These are phyloP conservation scores for Aspergillus heteromorphus DNA, from an alignment of 495 filamentous ascomycete genomes.

Conservation along the genomic window DNA sequence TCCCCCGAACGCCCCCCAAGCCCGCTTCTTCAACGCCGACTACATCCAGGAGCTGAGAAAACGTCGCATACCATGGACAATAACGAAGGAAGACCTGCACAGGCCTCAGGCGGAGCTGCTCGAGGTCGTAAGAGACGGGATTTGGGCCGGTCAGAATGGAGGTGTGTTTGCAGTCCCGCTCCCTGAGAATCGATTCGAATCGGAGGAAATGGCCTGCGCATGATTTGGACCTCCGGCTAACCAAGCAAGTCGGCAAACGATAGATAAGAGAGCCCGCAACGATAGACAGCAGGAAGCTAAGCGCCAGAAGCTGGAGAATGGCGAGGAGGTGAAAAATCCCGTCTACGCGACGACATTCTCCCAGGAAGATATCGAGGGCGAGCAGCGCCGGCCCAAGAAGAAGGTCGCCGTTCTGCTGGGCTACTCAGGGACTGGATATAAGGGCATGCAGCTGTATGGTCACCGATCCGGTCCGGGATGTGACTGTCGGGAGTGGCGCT, in stretches of 20 bases:
- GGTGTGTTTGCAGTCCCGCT: conserved; percentile 38
- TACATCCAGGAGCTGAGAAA: background rate
- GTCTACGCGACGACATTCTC: conserved; percentile 56
- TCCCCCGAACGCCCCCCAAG: background rate
- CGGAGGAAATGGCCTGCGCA: background rate
- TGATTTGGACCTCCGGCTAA: conserved; percentile 43
- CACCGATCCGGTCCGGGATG: too few species aligned
- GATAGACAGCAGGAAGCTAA: conserved; percentile 53
- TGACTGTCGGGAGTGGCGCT: background rate
- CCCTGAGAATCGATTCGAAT: background rate
- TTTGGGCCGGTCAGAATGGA: conserved; percentile 61
- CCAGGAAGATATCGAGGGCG: conserved; percentile 74
- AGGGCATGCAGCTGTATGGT: conserved; percentile 81
- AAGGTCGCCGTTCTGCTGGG: conserved; percentile 94
- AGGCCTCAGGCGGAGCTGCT: conserved; percentile 32
- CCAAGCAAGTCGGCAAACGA: conserved; percentile 53
- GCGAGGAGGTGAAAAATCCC: conserved; percentile 32
- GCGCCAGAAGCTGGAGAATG: conserved; percentile 50
- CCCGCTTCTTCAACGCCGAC: background rate
- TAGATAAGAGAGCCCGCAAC: conserved; percentile 62
- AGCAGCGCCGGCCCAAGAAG: conserved; percentile 82
- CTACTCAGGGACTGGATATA: conserved; percentile 95
- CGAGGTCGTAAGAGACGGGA: conserved; percentile 55
- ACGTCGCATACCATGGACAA: conserved; percentile 30
- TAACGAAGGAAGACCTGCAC: conserved; percentile 32